Base-by-base conservation (phyloP, 495 filamentous ascomycete species). In the Rostrohypoxylon terebratum region DNA sequence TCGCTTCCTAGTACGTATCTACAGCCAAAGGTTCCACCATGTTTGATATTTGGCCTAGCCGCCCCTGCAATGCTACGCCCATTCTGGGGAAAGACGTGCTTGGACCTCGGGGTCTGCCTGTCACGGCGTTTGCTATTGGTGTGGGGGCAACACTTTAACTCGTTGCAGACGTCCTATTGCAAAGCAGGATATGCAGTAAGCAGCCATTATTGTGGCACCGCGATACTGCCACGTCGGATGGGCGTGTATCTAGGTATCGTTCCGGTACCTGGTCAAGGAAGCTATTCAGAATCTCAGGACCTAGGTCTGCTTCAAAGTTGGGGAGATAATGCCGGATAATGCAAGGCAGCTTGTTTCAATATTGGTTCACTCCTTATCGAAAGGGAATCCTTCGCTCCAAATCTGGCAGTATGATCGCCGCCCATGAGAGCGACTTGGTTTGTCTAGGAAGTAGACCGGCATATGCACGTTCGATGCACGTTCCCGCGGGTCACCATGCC, bases 131-230 rank as follows among this genome's bases (percentile, higher is more conserved):
- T 74, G 71, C 71, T 69, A 48, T 59, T 66, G 71, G 66, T 69
- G 71, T 74, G 71, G 66, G 71, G 66, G 61, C 42, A 45, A 45
- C 58, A 28, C 42, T 53, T 71, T 42, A 53, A 58, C 48, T 55
- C 42, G 66, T 69, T 68, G 48, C 23, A 13, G 55, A 73, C 25
- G 66, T 68, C 61, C 62, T 67, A 58, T 66, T 59, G 71, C 57
- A 51, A 69, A 44, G 62, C 50, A 50, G 34, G 66, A 63, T 74
- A 74, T 74, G 71, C 71, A 74, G 71, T 74, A 69, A 74, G 66
- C 66, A 74, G 66, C 71, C 63, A 69, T 74, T 45, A 53, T 64
- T 63, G 71, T 63, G 50, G 66, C 62, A 63, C 71, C 53, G 34
- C 50, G 4, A 47, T 42, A 73, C 48, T 67, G 66, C 58, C 66